These are phyloP conservation scores for Beta macrorhiza DNA, from an alignment of 179 eudicot species.

Conservation along the genomic window DNA sequence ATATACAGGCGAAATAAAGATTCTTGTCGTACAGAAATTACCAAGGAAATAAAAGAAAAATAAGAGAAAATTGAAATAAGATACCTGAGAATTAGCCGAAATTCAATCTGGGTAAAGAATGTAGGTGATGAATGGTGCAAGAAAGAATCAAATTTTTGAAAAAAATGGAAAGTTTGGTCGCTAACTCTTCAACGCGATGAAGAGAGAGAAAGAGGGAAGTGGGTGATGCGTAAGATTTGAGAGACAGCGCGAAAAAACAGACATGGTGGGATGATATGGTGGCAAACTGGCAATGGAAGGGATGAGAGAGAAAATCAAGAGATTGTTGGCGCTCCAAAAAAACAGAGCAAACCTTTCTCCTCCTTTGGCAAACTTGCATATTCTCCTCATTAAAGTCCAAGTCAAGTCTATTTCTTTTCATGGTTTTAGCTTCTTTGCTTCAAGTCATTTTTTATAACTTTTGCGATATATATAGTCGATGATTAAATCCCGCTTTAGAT, in stretches of 20 bases:
- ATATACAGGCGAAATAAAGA: not conserved
- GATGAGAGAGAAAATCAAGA: conserved; percentile 9
- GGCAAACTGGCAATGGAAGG: not conserved
- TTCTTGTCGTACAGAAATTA: not conserved
- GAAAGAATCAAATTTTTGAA: not conserved
- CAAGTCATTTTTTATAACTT: too few species aligned
- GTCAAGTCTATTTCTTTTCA: too few species aligned
- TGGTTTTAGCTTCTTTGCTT: too few species aligned
- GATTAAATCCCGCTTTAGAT: too few species aligned
- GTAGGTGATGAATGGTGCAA: not conserved
- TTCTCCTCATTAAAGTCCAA: too few species aligned
- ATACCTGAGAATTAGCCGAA: not conserved
- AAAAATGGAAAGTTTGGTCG: not conserved
- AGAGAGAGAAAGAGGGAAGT: not conserved
- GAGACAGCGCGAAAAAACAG: not conserved
- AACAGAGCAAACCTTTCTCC: conserved; percentile 8
- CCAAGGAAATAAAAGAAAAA: too few species aligned
- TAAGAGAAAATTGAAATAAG: not conserved
- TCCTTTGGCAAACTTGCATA: too few species aligned
- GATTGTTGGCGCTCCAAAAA: conserved; percentile 13
- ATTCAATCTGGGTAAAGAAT: not conserved
- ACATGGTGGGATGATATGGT: conserved; percentile 3
- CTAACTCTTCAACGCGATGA: not conserved
- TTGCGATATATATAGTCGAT: too few species aligned
- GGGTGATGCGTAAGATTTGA: not conserved